These are phyloP conservation scores for Phellopilus nigrolimitatus DNA, from an alignment of 1,284 basidiomycete species.

Conservation along the genomic window DNA sequence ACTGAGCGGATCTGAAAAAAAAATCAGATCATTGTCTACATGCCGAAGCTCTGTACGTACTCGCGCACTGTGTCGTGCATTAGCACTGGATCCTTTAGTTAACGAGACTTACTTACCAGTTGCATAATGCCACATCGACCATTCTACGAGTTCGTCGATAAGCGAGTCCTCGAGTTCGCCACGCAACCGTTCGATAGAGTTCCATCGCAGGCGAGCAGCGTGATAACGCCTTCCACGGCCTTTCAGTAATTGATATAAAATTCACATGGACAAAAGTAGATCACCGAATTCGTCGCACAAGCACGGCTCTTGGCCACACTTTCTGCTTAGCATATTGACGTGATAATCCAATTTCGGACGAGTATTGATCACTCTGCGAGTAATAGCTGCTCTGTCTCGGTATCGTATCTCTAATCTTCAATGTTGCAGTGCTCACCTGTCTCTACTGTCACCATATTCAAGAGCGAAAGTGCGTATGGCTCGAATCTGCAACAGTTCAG, in stretches of 20 bases:
- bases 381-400: constrained; percentile 41
- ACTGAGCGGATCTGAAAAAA: constrained; percentile 50
- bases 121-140: constrained; percentile 83
- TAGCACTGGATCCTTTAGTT: not conserved
- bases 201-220: constrained; percentile 65
- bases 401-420: constrained; percentile 2
- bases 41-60: constrained; percentile 35
- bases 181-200: constrained; percentile 66
- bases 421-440: constrained; percentile 39
- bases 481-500: constrained; percentile 41
- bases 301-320: constrained; percentile 65
- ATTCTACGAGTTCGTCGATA: constrained; percentile 78
- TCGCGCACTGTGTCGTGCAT: constrained; percentile 39
- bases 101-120: constrained; percentile 33
- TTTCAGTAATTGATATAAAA: not conserved
- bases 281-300: constrained; percentile 59
- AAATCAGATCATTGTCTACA: not conserved
- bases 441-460: constrained; percentile 66
- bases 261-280: constrained; percentile 22
- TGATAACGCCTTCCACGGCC: constrained; percentile 49
- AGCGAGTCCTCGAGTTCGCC: constrained; percentile 70
- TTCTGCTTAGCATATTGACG: constrained; percentile 66
- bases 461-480: constrained; percentile 63
- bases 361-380: constrained; percentile 55
- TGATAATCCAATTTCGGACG: constrained; percentile 56